These are phyloP conservation scores for Prunus fruticosa DNA, from an alignment of 306 rosid genomes.

Conservation along the genomic window DNA sequence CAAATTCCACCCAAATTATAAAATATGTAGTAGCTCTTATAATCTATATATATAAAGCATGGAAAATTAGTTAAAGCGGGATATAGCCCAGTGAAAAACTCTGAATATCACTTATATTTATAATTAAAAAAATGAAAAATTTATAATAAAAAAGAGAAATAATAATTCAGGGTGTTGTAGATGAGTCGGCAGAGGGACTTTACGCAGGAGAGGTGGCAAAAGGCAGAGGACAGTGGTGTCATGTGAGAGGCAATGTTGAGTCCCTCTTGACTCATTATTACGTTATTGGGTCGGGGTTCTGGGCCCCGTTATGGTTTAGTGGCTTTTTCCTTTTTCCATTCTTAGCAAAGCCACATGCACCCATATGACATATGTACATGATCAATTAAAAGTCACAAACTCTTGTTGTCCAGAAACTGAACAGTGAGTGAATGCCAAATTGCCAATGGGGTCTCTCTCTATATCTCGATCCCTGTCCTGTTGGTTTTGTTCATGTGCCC, in stretches of 20 bases:
- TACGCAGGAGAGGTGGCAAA: not conserved
- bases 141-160: no score
- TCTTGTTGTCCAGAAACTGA: no score
- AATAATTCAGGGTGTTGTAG: not conserved
- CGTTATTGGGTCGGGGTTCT: not conserved
- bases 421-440: not conserved
- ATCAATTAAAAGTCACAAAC: no score
- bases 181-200: not conserved
- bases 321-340: not conserved
- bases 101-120: no score
- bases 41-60: no score
- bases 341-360: not conserved
- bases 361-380: no score
- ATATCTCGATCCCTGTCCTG: not conserved
- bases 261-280: slow-evolving; percentile 3
- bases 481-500: not conserved
- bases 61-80: no score
- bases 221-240: not conserved
- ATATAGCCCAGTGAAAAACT: no score
- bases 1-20: no score
- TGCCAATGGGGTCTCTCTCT: not conserved
- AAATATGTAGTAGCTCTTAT: no score
- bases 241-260: slow-evolving; percentile 4
- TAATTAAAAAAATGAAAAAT: no score
- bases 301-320: slow-evolving; percentile 4